Evolutionary conservation across 345 rosid genomes (phyloP), one percentile per base, ranked within the genome.

Genomic region (Eucalyptus curtisii): DNA sequence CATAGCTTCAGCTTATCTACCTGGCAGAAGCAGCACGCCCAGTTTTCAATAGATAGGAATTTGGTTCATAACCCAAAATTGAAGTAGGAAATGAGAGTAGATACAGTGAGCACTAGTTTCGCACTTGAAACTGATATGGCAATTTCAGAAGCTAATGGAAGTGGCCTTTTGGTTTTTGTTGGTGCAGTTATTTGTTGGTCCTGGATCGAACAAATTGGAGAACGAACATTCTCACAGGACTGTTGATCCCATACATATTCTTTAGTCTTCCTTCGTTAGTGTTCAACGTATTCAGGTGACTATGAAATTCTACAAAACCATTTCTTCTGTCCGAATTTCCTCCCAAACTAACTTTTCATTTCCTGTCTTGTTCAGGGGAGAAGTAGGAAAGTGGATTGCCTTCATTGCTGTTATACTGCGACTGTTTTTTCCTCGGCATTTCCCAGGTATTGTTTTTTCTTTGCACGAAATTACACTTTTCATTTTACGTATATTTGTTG

Each of bases 201-300:
- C 89, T 98, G 93, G 99, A 98, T 87, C 96, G 98, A 76, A 98
- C 99, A 33, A 95, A 97, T 89, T 97, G 99, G 99, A 96, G 91
- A 90, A 96, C 99, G 79, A 97, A 98, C 91, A 98, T 98, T 92
- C 92, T 98, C 90, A 96, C 99, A 3, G 92, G 96, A 25, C 97
- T 96, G 87, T 89, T 98, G 88, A 91, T 98, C 86, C 99, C 99
- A 55, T 98, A 98, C 92, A 98, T 98, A 55, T 97, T 95, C 92
- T 93, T 98, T 76, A 94, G 99, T 93, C 95, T 98, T 90, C 99
- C 99, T 86, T 87, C 89, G 0, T 92, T 92, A 42, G 45, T 97
- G 89, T 98, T 98, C 91, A 40, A 94, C 91, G 90, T 97, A 91
- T 93, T 97, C 13, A 95, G 99, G 99, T 97, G 88, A 91, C 37